A percentile compares a stretch with the other conserved stretches of the same genome.
phyloP scores from a whole-genome alignment of 371 early-diverging fungal species.

The Capniomyces stellatus region DNA sequence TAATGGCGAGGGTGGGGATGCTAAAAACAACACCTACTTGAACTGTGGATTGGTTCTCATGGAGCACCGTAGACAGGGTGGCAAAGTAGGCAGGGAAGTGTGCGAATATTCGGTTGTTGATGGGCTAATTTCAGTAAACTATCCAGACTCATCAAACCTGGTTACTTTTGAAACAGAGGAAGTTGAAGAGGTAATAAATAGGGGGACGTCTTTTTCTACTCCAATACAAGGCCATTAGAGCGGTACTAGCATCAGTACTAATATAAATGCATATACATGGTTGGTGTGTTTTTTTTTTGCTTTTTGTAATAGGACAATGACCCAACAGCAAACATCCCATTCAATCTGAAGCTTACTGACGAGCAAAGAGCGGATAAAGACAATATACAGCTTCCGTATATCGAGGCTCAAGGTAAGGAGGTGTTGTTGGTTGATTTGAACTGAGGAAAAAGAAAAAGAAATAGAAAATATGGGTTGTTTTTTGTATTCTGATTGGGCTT shows the following conservation, averaged over 20 bases:
- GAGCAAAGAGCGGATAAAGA: constrained; percentile 59
- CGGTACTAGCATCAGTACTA: not conserved
- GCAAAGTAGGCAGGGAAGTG: not conserved
- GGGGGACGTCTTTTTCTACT: not conserved
- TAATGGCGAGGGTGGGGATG: not conserved
- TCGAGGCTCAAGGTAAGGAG: constrained; percentile 40
- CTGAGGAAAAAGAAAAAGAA: too few species aligned
- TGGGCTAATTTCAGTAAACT: not conserved
- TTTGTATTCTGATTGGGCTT: too few species aligned
- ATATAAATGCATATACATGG: not conserved
- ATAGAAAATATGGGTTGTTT: too few species aligned
- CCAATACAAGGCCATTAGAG: not conserved
- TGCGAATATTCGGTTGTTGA: not conserved
- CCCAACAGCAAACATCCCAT: constrained; percentile 50
- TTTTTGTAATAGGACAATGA: constrained; percentile 16
- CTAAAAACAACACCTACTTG: not conserved
- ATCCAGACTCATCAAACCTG: not conserved
- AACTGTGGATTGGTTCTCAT: not conserved
- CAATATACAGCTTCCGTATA: constrained; percentile 55
- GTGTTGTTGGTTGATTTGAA: too few species aligned
- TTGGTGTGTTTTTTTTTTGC: not conserved
- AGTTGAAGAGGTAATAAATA: not conserved
- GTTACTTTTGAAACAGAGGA: not conserved
- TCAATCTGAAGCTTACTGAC: constrained; percentile 69
- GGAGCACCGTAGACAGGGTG: not conserved